Conservation (phyloP, 345 rosid species). For the Populus davidiana region DNA sequence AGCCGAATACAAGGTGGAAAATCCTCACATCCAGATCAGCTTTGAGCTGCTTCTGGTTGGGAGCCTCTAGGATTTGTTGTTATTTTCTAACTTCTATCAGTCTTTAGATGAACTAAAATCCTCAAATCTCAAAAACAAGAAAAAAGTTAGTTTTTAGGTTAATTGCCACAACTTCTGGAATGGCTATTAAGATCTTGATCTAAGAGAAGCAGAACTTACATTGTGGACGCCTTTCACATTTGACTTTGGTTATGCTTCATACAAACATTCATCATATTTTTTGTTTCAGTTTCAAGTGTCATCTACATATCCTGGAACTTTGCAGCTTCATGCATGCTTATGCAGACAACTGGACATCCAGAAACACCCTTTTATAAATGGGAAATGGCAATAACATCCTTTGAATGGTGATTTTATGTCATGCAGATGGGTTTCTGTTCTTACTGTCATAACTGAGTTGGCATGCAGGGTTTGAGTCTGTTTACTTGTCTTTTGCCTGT, state of each 20-base stretch:
- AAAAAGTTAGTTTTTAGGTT: no score
- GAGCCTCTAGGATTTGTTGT: background rate
- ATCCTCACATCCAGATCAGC: background rate
- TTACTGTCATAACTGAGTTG: background rate
- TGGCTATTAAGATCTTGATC: no score
- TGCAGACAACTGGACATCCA: background rate
- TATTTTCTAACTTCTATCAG: background rate
- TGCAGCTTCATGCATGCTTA: no score
- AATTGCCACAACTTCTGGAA: no score
- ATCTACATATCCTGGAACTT: background rate
- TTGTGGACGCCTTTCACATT: no score
- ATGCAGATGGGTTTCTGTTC: background rate
- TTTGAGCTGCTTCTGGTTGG: background rate
- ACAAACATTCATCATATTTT: no score
- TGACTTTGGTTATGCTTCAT: no score
- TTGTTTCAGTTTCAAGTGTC: background rate
- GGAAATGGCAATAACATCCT: background rate
- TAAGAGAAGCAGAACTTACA: no score
- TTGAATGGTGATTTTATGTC: background rate
- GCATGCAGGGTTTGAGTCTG: background rate
- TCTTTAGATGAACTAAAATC: background rate
- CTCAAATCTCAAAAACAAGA: background rate
- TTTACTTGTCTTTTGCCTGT: background rate
- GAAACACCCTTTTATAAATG: background rate
- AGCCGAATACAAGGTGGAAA: no score